phyloP scores from a whole-genome alignment of 1,284 basidiomycete species.

The Ganoderma multipileum region DNA sequence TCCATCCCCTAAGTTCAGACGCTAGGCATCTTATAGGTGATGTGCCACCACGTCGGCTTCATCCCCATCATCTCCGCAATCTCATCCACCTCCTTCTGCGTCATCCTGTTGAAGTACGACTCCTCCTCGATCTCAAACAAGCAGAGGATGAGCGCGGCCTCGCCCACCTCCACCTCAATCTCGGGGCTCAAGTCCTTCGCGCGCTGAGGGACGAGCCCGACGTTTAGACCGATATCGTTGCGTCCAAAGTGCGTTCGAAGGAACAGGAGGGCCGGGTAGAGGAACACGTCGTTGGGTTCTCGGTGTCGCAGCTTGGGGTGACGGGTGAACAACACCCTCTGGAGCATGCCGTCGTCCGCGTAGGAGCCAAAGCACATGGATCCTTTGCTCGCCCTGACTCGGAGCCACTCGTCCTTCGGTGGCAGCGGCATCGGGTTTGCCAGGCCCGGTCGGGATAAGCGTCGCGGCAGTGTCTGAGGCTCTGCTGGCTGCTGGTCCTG shows the following conservation, averaged over 20 bases:
- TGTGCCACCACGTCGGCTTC: not conserved
- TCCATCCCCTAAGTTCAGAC: not conserved
- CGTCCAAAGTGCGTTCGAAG: not conserved
- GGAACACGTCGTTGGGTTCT: not conserved
- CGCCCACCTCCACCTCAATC: not conserved
- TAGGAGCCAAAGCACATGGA: not conserved
- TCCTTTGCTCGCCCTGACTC: not conserved
- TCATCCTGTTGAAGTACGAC: not conserved
- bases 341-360: not conserved
- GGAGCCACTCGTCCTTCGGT: not conserved
- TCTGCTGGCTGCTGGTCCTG: not conserved
- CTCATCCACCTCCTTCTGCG: not conserved
- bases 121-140: not conserved
- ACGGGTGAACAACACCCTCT: not conserved
- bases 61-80: not conserved
- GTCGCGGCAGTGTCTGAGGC: slow-evolving; percentile 5
- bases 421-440: not conserved
- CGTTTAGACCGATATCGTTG: not conserved
- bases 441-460: not conserved
- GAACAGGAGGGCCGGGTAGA: not conserved
- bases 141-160: not conserved
- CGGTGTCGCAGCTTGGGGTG: not conserved
- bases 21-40: not conserved
- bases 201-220: not conserved
- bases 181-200: not conserved